These are phyloP conservation scores for Kodamaea kakaduensis DNA, from an alignment of 805 yeast genomes.

Conservation along the genomic window DNA sequence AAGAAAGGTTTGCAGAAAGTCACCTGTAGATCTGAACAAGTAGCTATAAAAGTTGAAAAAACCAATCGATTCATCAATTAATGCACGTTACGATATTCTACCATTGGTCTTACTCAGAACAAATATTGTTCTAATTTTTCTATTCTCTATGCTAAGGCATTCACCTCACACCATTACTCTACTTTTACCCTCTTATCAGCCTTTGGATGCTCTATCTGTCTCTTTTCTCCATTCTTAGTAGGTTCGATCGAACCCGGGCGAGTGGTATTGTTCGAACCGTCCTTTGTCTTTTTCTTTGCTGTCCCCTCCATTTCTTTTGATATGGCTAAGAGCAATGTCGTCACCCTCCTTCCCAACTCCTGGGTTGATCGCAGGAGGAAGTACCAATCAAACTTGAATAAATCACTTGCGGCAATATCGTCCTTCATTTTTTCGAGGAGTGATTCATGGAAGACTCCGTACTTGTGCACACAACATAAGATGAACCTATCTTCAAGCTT, in stretches of 20 bases:
- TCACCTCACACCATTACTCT: not conserved
- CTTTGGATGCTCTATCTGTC: not conserved
- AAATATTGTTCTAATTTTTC: too few species aligned
- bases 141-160: too few species aligned
- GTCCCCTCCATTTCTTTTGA: constrained; percentile 68
- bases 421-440: constrained; percentile 62
- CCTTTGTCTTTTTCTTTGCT: constrained; percentile 24
- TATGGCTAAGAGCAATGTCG: constrained; percentile 61
- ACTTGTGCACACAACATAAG: constrained; percentile 54
- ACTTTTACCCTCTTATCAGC: constrained; percentile 2
- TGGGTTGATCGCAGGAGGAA: constrained; percentile 66
- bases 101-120: too few species aligned
- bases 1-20: not conserved
- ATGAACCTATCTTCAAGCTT: constrained; percentile 68
- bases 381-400: constrained; percentile 72
- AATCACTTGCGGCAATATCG: constrained; percentile 54
- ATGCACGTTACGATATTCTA: too few species aligned
- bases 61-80: too few species aligned
- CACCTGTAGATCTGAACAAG: not conserved
- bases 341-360: constrained; percentile 67
- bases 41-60: not conserved
- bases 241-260: constrained; percentile 38
- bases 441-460: constrained; percentile 58
- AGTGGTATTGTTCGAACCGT: constrained; percentile 20
- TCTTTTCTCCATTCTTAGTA: constrained; percentile 1